Percentiles rank a stretch among this genome's conserved stretches.
phyloP scores from a whole-genome alignment of 768 basidiomycete genomes.

The Calvatia gigantea region DNA sequence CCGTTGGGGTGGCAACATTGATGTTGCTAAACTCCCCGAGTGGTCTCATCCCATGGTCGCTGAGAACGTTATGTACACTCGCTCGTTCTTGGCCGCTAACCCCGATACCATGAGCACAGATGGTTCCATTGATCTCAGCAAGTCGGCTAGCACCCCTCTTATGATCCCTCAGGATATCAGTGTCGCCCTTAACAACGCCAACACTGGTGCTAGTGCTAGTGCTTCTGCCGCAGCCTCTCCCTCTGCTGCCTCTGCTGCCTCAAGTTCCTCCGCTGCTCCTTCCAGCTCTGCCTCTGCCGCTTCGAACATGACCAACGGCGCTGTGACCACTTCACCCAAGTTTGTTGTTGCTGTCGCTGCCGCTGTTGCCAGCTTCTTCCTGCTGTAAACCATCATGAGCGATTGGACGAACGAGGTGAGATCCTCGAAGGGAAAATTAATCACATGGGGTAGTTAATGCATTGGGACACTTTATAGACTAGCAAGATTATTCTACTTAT shows the following conservation, averaged over 20 bases:
- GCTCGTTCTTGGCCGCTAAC: slow-evolving; percentile 43
- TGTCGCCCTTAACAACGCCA: slow-evolving; percentile 37
- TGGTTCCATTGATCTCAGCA: slow-evolving; percentile 49
- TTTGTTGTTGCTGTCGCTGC: slow-evolving; percentile 47
- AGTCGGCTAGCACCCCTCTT: slow-evolving; percentile 40
- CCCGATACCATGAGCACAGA: slow-evolving; percentile 46
- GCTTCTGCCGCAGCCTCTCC: slow-evolving; percentile 21
- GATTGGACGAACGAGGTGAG: slow-evolving; percentile 9
- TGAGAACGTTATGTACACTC: slow-evolving; percentile 56
- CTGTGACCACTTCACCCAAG: slow-evolving; percentile 39
- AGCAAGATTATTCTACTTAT: slow-evolving; percentile 8
- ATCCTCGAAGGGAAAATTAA: slow-evolving; percentile 3
- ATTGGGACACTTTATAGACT: slow-evolving; percentile 10
- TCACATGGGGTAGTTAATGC: slow-evolving; percentile 5
- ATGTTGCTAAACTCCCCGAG: slow-evolving; percentile 49
- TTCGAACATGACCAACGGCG: slow-evolving; percentile 35
- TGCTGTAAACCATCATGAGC: slow-evolving; percentile 34
- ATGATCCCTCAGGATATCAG: slow-evolving; percentile 60
- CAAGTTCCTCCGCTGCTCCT: slow-evolving; percentile 24
- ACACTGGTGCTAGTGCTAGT: slow-evolving; percentile 12
- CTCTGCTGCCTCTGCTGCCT: slow-evolving; percentile 21
- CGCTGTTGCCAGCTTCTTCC: slow-evolving; percentile 41
- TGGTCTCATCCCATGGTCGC: slow-evolving; percentile 49
- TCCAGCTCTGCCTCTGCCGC: slow-evolving; percentile 20
- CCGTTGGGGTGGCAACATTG: slow-evolving; percentile 61